These are phyloP conservation scores for Candida gigantensis DNA, from an alignment of 1,139 yeast genomes.

Conservation along the genomic window DNA sequence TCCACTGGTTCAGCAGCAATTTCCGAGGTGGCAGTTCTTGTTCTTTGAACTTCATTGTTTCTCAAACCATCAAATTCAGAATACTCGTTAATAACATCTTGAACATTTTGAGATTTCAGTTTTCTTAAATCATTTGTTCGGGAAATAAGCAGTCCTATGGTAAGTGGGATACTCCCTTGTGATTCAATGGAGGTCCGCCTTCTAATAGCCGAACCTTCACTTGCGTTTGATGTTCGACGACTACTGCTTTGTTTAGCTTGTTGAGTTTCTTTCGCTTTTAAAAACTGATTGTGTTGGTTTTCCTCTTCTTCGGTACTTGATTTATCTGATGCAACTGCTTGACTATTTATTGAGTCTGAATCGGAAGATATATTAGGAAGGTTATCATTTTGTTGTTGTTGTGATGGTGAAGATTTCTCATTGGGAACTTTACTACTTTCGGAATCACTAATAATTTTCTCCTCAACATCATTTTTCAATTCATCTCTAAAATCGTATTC, in stretches of 20 bases:
- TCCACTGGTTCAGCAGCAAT: slow-evolving; percentile 12
- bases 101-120: slow-evolving; percentile 51
- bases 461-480: slow-evolving; percentile 10
- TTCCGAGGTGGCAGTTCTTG: slow-evolving; percentile 13
- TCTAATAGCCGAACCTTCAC: slow-evolving; percentile 8
- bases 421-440: slow-evolving; percentile 1
- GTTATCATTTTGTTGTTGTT: no score
- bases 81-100: slow-evolving; percentile 62
- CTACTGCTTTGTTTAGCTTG: neutral
- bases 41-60: slow-evolving; percentile 15
- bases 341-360: slow-evolving; percentile 9
- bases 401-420: slow-evolving; percentile 2
- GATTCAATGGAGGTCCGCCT: slow-evolving; percentile 16
- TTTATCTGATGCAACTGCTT: slow-evolving; percentile 7
- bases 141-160: slow-evolving; percentile 21
- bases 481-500: slow-evolving; percentile 63
- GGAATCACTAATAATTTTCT: slow-evolving; percentile 2
- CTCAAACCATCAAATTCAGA: slow-evolving; percentile 48
- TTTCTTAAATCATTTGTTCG: slow-evolving; percentile 41
- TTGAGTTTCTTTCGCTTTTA: slow-evolving; percentile 15
- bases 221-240: slow-evolving; percentile 7
- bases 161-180: slow-evolving; percentile 13
- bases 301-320: slow-evolving; percentile 11
- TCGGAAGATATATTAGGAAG: neutral
- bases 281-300: slow-evolving; percentile 22